A percentile compares a stretch with the other conserved stretches of the same genome.
phyloP scores from a whole-genome alignment of 1,284 basidiomycete species.

The Pseudozyma sp. region DNA sequence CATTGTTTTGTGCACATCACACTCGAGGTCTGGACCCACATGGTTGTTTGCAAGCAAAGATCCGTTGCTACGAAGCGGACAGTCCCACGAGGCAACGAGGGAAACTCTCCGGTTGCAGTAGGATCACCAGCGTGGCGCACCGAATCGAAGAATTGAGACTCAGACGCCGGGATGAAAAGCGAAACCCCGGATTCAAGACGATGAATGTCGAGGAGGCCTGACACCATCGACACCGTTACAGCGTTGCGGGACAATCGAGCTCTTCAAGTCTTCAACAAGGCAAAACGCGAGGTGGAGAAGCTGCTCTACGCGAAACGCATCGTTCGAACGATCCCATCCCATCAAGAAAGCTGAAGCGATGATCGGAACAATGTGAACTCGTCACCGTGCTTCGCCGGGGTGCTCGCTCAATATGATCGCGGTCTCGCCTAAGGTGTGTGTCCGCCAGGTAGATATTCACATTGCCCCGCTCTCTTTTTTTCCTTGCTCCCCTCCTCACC shows the following conservation, averaged over 20 bases:
- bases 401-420: neutral
- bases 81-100: neutral
- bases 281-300: too few species aligned
- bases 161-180: conserved; percentile 3
- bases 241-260: too few species aligned
- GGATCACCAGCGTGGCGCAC: neutral
- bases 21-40: neutral
- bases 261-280: too few species aligned
- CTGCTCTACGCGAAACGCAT: too few species aligned
- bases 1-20: neutral
- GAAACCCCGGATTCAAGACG: neutral
- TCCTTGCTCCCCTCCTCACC: neutral
- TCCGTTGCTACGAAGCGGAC: neutral
- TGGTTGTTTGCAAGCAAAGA: neutral
- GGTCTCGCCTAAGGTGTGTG: conserved; percentile 7
- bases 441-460: neutral
- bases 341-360: too few species aligned
- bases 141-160: neutral
- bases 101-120: conserved; percentile 5
- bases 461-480: conserved; percentile 10
- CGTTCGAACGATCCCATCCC: too few species aligned
- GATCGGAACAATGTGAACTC: too few species aligned
- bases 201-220: too few species aligned
- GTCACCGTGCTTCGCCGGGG: too few species aligned
- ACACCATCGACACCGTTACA: too few species aligned